Conservation (phyloP, 2,329 filamentous ascomycete species). For the Aspergillus tubingensis region DNA sequence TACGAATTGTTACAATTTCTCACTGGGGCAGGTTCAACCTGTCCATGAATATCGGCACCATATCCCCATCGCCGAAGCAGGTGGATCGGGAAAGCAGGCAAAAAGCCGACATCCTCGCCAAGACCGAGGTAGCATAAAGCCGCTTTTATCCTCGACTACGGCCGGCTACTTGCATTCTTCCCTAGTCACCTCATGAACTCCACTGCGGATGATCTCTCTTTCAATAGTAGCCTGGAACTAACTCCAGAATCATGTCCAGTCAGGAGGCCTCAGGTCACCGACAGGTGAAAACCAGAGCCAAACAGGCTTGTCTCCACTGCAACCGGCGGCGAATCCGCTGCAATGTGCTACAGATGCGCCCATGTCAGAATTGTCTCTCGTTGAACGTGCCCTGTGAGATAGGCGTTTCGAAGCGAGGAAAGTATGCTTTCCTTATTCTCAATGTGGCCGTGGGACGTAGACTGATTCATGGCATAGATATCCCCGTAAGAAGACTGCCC, state of each 20-base stretch:
- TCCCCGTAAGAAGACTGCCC: constrained; percentile 25
- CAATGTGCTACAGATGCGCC: constrained; percentile 48
- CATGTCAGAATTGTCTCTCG: constrained; percentile 46
- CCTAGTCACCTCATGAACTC: background rate
- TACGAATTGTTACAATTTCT: no score
- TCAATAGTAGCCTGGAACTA: no score
- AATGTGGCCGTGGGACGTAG: background rate
- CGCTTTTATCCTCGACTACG: background rate
- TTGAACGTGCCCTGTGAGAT: constrained; percentile 44
- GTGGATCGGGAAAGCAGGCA: no score
- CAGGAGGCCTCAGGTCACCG: background rate
- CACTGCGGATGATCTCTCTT: no score
- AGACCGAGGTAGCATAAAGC: constrained; percentile 1
- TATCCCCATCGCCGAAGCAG: no score
- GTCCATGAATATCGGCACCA: no score
- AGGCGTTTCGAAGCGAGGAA: constrained; percentile 46
- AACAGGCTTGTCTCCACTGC: constrained; percentile 47
- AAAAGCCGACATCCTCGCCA: no score
- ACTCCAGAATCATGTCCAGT: constrained; percentile 1
- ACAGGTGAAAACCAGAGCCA: constrained; percentile 34
- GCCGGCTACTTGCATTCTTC: background rate
- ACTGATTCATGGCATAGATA: constrained; percentile 16
- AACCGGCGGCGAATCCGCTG: constrained; percentile 50
- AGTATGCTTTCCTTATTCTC: constrained; percentile 31
- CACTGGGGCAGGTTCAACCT: no score